Base-by-base conservation (phyloP, 192 early-diverging fungal genomes). In the Backusella westeae region DNA sequence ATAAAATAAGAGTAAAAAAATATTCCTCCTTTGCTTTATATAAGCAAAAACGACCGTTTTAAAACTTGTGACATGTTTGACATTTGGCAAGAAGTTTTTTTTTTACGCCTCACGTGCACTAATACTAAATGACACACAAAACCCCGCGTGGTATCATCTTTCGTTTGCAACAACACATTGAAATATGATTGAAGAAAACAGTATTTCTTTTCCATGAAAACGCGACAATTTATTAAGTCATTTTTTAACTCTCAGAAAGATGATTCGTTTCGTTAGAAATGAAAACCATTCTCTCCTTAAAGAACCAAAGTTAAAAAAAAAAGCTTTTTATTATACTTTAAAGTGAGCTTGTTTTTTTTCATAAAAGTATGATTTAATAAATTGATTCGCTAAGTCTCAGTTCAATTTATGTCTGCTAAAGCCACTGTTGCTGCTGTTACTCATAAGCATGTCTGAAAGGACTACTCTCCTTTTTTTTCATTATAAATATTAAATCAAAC, bases 31-130 rank as follows among this genome's bases (percentile, higher is more conserved):
- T 63, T 14, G 56, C 12, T 63, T 63, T 63, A 63, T 63, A 63
- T 29, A 26, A 26, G 10, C 26, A 63, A 29, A 63, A 63, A 14
- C 53, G 53, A 26, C 53, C 8, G 9, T 59, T 59, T 59, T 59
- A 59, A 59, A 59, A 59, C 53, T 59, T 59, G 23, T 59, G 53
- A 59, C 53, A 59, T 9, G 53, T 59, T 59, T 59, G 53, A 59
- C 7, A 10, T 2, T 9, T 23, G 6, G 52, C 7, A 38, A 38
- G 8, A 38, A 38, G 36, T 32, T 32, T 32, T 32, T 32, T 32
- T 32, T 32, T 32, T 32, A 32, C 32, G 32, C 32, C 2, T 32
- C 32, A 32, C 32, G 32, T 32, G 32, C 32, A 38, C 7, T 38
- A 38, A 38, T 38, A 9, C 36, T 38, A 38, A 38, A 38, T 38